Percentiles rank a stretch among this genome's conserved stretches.
Conservation (phyloP, 768 basidiomycete genomes). For the Gyrodon lividus region DNA sequence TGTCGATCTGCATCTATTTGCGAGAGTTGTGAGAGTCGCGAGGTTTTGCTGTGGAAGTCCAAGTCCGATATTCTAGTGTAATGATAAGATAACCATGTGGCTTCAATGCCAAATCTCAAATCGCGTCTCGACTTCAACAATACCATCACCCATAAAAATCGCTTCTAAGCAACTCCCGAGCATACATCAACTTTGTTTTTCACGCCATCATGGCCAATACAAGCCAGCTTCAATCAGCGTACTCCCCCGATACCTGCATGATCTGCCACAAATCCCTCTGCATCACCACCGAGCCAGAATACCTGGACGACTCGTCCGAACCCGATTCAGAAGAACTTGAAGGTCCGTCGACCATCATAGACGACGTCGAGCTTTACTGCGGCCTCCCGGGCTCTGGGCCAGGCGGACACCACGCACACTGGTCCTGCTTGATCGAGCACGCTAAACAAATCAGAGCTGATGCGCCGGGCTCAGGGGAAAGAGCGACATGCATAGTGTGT, state of each 20-base stretch:
- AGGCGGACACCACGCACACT: conserved; percentile 25
- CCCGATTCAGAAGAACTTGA: conserved; percentile 2
- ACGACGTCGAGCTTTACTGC: conserved; percentile 27
- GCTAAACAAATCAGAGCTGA: background rate
- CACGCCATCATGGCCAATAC: conserved; percentile 4
- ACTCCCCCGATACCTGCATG: conserved; percentile 26
- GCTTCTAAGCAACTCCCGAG: background rate
- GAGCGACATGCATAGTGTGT: conserved; percentile 16
- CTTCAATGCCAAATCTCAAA: background rate
- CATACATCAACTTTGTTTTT: too few species aligned
- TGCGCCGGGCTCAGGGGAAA: background rate
- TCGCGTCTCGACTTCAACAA: background rate
- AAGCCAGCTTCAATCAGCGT: conserved; percentile 6
- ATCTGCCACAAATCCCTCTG: conserved; percentile 17
- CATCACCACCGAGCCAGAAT: conserved; percentile 6
- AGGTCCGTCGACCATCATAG: conserved; percentile 13
- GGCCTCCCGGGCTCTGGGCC: conserved; percentile 19
- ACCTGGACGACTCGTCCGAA: conserved; percentile 1
- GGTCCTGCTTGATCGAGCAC: conserved; percentile 27
- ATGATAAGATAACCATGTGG: conserved; percentile 12
- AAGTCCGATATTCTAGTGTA: background rate
- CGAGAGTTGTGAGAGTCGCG: too few species aligned
- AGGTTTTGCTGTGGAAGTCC: too few species aligned
- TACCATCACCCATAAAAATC: background rate
- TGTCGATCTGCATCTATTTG: background rate